These are phyloP conservation scores for Henckelia pumila DNA, from an alignment of 257 asterid species.

Conservation along the genomic window DNA sequence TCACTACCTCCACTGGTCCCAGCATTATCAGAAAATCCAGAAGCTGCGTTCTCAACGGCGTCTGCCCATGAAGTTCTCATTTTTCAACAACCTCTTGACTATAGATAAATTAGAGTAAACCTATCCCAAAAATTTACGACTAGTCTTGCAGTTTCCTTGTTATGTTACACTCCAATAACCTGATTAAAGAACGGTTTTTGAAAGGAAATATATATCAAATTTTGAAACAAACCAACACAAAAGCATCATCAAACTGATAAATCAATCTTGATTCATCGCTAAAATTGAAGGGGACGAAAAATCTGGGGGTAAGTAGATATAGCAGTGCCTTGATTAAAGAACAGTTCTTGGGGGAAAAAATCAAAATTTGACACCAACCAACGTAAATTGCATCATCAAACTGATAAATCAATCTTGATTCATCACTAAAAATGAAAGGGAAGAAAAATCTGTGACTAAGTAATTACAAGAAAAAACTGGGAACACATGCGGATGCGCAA, in stretches of 20 bases:
- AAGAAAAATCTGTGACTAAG: too few species aligned
- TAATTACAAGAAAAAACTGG: background rate
- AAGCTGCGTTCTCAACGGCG: slow-evolving; percentile 55
- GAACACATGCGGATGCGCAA: background rate
- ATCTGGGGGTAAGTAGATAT: background rate
- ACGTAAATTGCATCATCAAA: background rate
- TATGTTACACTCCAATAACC: background rate
- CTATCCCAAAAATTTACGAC: background rate
- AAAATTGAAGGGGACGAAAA: background rate
- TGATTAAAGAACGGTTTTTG: background rate
- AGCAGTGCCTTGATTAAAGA: background rate
- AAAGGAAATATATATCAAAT: too few species aligned
- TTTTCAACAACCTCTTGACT: slow-evolving; percentile 19
- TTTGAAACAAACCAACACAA: background rate
- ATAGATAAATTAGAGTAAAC: background rate
- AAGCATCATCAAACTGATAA: background rate
- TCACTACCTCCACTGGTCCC: slow-evolving; percentile 40
- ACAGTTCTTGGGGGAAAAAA: too few species aligned
- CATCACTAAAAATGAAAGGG: background rate
- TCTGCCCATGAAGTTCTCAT: slow-evolving; percentile 91
- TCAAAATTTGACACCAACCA: background rate
- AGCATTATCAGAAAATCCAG: slow-evolving; percentile 46
- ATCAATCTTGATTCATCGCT: background rate
- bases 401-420: background rate
- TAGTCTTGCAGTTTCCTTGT: background rate